Base-by-base conservation (phyloP, 371 early-diverging fungal genomes). In the Lichtheimia hyalospora region DNA sequence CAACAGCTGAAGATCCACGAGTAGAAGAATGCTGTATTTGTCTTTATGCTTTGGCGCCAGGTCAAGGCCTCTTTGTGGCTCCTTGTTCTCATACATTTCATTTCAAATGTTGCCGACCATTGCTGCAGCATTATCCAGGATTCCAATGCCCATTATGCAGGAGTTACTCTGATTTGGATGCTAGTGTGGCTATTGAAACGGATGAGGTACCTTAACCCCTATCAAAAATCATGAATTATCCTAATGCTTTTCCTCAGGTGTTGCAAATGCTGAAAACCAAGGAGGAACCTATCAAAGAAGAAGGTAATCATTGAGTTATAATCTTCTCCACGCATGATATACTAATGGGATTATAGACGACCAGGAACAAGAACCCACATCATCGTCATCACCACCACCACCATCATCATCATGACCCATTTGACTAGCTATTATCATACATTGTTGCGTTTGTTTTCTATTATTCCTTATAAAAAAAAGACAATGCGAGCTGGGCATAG, bases 31-130 rank as follows among this genome's bases (percentile, higher is more conserved):
- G 96, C 74, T 95, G 95, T 74, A 96, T 96, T 64, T 96, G 96
- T 75, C 82, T 95, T 49, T 88, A 88, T 68, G 77, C 89, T 25
- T 89, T 95, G 60, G 85, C 85, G 0, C 90, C 92, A 14, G 91
- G 86, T 77, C 95, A 95, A 73, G 92, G 94, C 10, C 82, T 95
- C 52, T 95, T 95, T 70, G 84, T 94, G 16, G 89, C 96, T 2
- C 94, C 96, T 0, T 95, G 96, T 67, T 92, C 92, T 7, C 96
- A 95, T 64, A 89, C 90, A 61, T 95, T 90, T 77, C 96, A 95
- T 68, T 95, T 88, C 82, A 94, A 93, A 75, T 95, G 96, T 74
- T 86, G 92, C 63, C 84, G 83, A 43, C 83, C 87, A 2, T 67
- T 94, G 27, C 58, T 69, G 27, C 59, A 56, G 39, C 54, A 71